Conservation (phyloP, 2,329 filamentous ascomycete genomes). For the Fusarium agapanthi region DNA sequence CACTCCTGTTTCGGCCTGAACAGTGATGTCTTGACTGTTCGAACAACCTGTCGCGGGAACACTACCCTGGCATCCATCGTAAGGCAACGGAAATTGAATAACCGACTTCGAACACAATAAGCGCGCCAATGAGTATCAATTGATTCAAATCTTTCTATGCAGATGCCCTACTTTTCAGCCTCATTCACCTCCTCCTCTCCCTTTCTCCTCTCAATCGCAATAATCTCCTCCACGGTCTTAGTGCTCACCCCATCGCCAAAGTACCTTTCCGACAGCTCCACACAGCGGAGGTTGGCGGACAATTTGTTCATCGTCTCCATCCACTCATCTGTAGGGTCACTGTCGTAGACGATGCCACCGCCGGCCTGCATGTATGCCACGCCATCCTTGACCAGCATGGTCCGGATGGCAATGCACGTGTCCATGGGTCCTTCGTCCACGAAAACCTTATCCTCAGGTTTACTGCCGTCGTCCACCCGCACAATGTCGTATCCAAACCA, state of each 20-base stretch:
- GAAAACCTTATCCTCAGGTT: constrained; percentile 42
- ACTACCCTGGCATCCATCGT: too few relatives aligned
- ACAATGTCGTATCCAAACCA: constrained; percentile 92
- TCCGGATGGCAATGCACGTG: constrained; percentile 81
- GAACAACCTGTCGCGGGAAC: not conserved
- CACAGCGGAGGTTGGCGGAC: constrained; percentile 53
- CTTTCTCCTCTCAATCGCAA: constrained; percentile 40
- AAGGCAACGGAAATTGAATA: not conserved
- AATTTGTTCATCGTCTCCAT: constrained; percentile 97
- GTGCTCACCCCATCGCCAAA: constrained; percentile 39
- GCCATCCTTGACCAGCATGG: constrained; percentile 93
- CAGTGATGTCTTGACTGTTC: not conserved
- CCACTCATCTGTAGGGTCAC: constrained; percentile 89
- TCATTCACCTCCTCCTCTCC: constrained; percentile 40
- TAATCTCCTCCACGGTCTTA: constrained; percentile 41
- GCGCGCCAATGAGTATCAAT: not conserved
- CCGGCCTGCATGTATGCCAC: constrained; percentile 89
- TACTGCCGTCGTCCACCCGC: constrained; percentile 64
- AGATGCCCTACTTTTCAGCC: constrained; percentile 2
- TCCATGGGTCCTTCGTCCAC: constrained; percentile 86
- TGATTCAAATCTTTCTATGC: not conserved
- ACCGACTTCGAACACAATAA: not conserved
- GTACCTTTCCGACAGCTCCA: constrained; percentile 40
- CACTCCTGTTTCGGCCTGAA: not conserved
- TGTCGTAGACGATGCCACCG: constrained; percentile 95